Base-by-base conservation (phyloP, 2,329 filamentous ascomycete species). In the Paraphaeosphaeria minitans region DNA sequence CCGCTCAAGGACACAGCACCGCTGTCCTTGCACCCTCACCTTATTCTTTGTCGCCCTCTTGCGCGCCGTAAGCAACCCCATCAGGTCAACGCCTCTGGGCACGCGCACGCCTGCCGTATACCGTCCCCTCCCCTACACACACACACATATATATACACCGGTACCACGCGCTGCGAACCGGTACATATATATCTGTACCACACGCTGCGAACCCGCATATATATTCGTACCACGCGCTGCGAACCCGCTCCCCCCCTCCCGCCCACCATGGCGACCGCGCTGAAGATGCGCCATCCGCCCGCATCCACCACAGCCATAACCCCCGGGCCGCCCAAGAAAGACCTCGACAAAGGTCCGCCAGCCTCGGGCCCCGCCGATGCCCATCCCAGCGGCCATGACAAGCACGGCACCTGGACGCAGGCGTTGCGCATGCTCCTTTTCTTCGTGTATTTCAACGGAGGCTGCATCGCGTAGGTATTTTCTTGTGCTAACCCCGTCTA, bases 381-480 rank as follows among this genome's bases (percentile, higher is more conserved):
- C 35, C 76, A 78, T 50, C 77, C 76, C 19, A 72, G 67, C 24
- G 77, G 76, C 6, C 67, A 72, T 13, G 70, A 77, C 57, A 79
- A 79, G 65, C 78, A 82, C 75, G 80, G 80, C 57, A 61, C 66
- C 7, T 64, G 71, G 57, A 73, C 76, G 61, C 79, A 82, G 64
- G 69, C 73, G 12, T 61, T 82, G 42, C 79, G 80, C 64, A 78
- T 81, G 67, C 61, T 77, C 35, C 67, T 76, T 24, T 81, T 83
- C 60, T 75, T 68, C 59, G 55, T 79, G 62, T 82, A 82, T 74
- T 82, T 83, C 71, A 69, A 77, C 59, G 70, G 71, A 55, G 78
- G 73, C 64, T 78, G 77, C 62, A 58, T 81, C 35, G 75, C 75
- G 77, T 79, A 58, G 57, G 73, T 72, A 58, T 57, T 50, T 39